Base-by-base conservation (phyloP, 2,329 filamentous ascomycete species). In the Paraphoma chrysanthemicola region DNA sequence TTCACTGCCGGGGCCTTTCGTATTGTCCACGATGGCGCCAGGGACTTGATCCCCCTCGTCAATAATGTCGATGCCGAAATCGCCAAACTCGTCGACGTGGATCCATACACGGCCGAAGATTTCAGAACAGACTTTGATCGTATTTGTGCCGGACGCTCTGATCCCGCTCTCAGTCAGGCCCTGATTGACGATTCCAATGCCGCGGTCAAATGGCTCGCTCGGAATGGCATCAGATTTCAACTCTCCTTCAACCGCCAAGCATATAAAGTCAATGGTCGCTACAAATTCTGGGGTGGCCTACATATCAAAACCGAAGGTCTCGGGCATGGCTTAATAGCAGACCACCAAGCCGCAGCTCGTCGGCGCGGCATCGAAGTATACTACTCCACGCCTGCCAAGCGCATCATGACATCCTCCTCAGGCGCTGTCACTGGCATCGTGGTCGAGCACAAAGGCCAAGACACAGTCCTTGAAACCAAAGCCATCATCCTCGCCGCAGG, bases 281-380 rank as follows among this genome's bases (percentile, higher is more conserved):
- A 82, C 66, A 87, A 86, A 65, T 90, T 90, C 69, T 90, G 87
- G 87, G 88, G 88, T 10, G 88, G 88, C 0, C 73, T 90, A 68
- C 80, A 78, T n/a, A 72, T 89, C 33, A 86, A 82, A 65, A 86
- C 84, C 0, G 67, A 84, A 48, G 83, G 86, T 59, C 86, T 85
- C 1, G 87, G 87, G 0, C 87, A 87, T 62, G 85, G 86, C 0
- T 73, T 89, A 6, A 81, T 88, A 3, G 68, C 78, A 23, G 81
- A 85, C 57, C 78, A 86, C 57, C 71, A 72, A 28, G 66, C 67
- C 2, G 80, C 80, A 1, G 86, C 84, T 0, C 59, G 62, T 42
- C 69, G 64, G 8, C 70, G 77, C 7, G 81, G 81, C 1, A 72
- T 88, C 2, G 58, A 71, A 2, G 70, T 85, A 0, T 74, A 72